phyloP scores from a whole-genome alignment of 306 rosid genomes.

The Citrullus amarus region DNA sequence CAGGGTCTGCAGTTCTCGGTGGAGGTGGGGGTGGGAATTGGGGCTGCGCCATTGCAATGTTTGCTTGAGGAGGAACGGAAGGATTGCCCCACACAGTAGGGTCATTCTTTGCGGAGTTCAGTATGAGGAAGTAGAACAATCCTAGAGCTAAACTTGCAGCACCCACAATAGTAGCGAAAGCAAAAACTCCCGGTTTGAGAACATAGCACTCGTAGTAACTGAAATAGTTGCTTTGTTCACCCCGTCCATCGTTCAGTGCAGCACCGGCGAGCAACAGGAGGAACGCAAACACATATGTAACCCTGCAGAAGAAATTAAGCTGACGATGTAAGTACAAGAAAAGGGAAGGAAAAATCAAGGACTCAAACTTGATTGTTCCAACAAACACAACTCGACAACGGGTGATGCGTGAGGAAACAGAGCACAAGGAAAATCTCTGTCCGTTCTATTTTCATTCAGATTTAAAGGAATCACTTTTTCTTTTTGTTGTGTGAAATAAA shows the following conservation, averaged over 20 bases:
- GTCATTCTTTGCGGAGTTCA: conserved; percentile 29
- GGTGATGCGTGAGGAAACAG: not conserved
- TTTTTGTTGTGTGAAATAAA: not conserved
- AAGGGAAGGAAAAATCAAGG: not conserved
- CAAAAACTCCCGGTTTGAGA: conserved; percentile 72
- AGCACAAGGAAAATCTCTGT: not conserved
- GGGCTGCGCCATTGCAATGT: conserved; percentile 81
- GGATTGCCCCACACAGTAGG: conserved; percentile 21
- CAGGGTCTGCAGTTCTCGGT: conserved; percentile 45
- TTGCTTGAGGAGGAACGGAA: conserved; percentile 34
- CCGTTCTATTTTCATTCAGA: not conserved
- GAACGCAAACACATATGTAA: conserved; percentile 50
- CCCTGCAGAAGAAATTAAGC: conserved; percentile 30
- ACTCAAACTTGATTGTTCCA: not conserved
- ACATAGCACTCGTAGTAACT: conserved; percentile 60
- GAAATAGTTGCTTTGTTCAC: conserved; percentile 34
- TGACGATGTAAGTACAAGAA: not conserved
- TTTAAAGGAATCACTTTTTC: not conserved
- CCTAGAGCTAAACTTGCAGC: conserved; percentile 58
- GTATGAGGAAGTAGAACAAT: conserved; percentile 36
- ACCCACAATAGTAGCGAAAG: conserved; percentile 46
- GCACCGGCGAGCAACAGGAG: conserved; percentile 61
- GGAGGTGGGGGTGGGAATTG: conserved; percentile 49
- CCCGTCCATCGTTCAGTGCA: conserved; percentile 44
- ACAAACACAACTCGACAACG: not conserved